phyloP scores from a whole-genome alignment of 2,329 filamentous ascomycete genomes.

The Talaromyces verruculosus region DNA sequence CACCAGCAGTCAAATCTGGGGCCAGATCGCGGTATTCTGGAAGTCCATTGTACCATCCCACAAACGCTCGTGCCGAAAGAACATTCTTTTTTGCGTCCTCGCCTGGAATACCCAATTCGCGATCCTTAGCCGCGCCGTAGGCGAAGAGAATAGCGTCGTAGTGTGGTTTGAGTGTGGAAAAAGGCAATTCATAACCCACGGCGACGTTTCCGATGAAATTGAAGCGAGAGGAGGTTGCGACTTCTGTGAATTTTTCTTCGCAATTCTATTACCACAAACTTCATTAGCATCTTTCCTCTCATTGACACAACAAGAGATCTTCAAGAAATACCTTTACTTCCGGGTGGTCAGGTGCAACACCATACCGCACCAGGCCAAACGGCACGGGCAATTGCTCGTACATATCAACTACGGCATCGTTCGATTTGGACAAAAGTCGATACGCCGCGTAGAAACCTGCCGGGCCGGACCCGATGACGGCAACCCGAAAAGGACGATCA shows the following conservation, averaged over 20 bases:
- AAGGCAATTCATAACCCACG: slow-evolving; percentile 68
- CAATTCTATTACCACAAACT: slow-evolving; percentile 66
- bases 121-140: slow-evolving; percentile 86
- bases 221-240: slow-evolving; percentile 78
- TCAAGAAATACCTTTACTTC: slow-evolving; percentile 78
- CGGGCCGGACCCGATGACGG: slow-evolving; percentile 88
- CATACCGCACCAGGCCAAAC: slow-evolving; percentile 87
- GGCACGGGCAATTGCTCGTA: slow-evolving; percentile 92
- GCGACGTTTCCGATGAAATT: slow-evolving; percentile 88
- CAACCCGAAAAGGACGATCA: slow-evolving; percentile 68
- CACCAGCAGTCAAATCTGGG: slow-evolving; percentile 71
- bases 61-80: slow-evolving; percentile 86
- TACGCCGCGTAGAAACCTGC: slow-evolving; percentile 95
- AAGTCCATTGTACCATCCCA: slow-evolving; percentile 97
- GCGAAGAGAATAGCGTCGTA: slow-evolving; percentile 92
- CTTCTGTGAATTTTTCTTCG: slow-evolving; percentile 87
- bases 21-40: slow-evolving; percentile 73
- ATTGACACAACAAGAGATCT: neutral
- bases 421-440: slow-evolving; percentile 73
- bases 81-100: slow-evolving; percentile 68
- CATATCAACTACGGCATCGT: slow-evolving; percentile 80
- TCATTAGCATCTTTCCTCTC: neutral
- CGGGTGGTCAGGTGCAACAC: slow-evolving; percentile 96
- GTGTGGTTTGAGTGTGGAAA: slow-evolving; percentile 69
- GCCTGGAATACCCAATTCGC: slow-evolving; percentile 73